Conservation (phyloP, 2,329 filamentous ascomycete species). For the Pseudopyricularia javanii region DNA sequence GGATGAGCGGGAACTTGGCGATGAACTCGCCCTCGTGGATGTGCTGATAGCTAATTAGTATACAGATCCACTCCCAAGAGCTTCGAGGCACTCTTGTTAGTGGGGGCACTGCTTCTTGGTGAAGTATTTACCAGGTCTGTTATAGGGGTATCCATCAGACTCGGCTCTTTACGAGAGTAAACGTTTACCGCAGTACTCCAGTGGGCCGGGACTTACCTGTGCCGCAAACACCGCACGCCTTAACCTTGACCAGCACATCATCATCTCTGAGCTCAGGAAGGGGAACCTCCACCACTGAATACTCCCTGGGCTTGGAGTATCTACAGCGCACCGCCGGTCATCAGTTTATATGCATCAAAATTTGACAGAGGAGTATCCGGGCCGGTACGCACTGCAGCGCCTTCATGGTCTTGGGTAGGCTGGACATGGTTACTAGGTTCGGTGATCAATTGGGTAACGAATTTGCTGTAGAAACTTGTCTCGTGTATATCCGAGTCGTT, state of each 20-base stretch:
- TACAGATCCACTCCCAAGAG: neutral
- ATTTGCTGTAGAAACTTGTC: neutral
- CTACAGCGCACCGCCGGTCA: slow-evolving; percentile 1
- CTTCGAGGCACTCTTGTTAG: neutral
- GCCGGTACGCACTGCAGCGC: slow-evolving; percentile 9
- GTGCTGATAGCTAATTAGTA: slow-evolving; percentile 24
- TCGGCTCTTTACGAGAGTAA: too few relatives aligned
- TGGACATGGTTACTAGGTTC: slow-evolving; percentile 15
- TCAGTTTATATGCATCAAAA: neutral
- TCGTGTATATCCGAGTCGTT: neutral
- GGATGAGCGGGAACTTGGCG: slow-evolving; percentile 51
- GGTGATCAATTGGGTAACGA: neutral
- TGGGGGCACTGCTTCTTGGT: neutral
- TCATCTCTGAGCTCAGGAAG: slow-evolving; percentile 47
- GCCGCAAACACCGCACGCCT: slow-evolving; percentile 52
- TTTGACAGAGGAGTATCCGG: neutral
- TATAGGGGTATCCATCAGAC: too few relatives aligned
- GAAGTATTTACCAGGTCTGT: slow-evolving; percentile 22
- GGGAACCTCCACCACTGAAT: slow-evolving; percentile 48
- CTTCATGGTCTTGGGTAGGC: slow-evolving; percentile 22
- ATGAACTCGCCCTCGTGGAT: slow-evolving; percentile 60
- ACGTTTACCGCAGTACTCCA: neutral
- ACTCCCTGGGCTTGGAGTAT: slow-evolving; percentile 21
- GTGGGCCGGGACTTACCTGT: slow-evolving; percentile 27
- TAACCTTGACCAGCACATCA: slow-evolving; percentile 54